These are phyloP conservation scores for Escallonia rubra DNA, from an alignment of 129 eudicot species.

Conservation along the genomic window DNA sequence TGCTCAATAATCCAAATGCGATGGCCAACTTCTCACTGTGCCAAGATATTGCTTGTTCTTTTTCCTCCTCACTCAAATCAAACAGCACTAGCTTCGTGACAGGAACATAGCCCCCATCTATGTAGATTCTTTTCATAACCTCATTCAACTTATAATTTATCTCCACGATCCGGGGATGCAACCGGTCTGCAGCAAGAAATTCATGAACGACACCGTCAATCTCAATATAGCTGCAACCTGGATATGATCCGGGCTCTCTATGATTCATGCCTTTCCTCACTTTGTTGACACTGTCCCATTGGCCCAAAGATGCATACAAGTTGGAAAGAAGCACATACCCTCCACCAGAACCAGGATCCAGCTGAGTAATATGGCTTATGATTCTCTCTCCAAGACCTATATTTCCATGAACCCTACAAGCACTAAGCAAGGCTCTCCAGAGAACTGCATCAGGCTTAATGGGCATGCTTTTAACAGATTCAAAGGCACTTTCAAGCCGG, in stretches of 20 bases:
- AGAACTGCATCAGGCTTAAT: slow-evolving; percentile 36
- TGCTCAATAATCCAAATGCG: slow-evolving; percentile 32
- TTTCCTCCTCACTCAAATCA: slow-evolving; percentile 38
- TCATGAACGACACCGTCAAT: slow-evolving; percentile 34
- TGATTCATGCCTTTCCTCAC: slow-evolving; percentile 21
- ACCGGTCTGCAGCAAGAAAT: slow-evolving; percentile 36
- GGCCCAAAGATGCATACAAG: slow-evolving; percentile 29
- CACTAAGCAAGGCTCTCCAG: slow-evolving; percentile 39
- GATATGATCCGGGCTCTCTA: slow-evolving; percentile 21
- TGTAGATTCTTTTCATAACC: slow-evolving; percentile 33
- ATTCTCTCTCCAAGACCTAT: slow-evolving; percentile 28
- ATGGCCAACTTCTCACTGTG: slow-evolving; percentile 46
- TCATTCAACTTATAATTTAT: slow-evolving; percentile 24
- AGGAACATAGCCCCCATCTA: slow-evolving; percentile 18
- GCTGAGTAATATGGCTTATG: slow-evolving; percentile 14
- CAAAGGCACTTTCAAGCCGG: slow-evolving; percentile 33
- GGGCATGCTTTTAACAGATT: slow-evolving; percentile 28
- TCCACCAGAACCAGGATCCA: slow-evolving; percentile 10
- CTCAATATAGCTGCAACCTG: slow-evolving; percentile 38
- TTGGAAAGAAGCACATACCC: slow-evolving; percentile 32
- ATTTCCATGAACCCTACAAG: slow-evolving; percentile 40
- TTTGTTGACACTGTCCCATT: slow-evolving; percentile 30
- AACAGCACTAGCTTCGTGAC: slow-evolving; percentile 26
- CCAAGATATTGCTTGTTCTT: slow-evolving; percentile 26
- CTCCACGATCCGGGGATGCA: slow-evolving; percentile 31